Evolutionary conservation across 345 rosid species (phyloP), one percentile per base, ranked within the genome.

Genomic region (Linum tenue): DNA sequence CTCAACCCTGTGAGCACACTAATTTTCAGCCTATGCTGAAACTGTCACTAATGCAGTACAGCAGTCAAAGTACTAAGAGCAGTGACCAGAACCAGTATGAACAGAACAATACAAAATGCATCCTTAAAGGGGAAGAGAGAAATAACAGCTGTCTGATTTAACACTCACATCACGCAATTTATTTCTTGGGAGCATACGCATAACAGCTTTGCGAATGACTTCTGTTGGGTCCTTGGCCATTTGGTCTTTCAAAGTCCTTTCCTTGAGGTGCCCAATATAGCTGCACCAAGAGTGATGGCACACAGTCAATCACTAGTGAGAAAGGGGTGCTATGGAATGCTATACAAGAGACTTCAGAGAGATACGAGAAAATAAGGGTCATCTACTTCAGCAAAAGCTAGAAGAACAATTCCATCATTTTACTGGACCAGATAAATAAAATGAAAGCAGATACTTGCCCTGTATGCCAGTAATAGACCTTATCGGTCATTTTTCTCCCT

Each of bases 121-220:
- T 22, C 31, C 31, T 22, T 22, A 22, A 22, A 31, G 56, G 12
- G 44, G 14, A 39, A 17, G 37, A 37, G 39, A 11, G 60, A 50
- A 35, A 37, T 11, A 14, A 17, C 40, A 35, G 36, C 57, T 60
- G n/a, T 17, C 50, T 14, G 16, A 44, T 37, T 50, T 22, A 64
- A n/a, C 11, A 69, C 96, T 80, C 67, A 91, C 97, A 81, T 91
- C 91, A 61, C 97, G 92, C 72, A 94, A 67, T 77, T 90, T 94
- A 81, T 94, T 94, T 73, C 86, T 86, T 5, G 97, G 99, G 72
- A 95, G 97, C 99, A 91, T 95, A 48, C 96, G 97, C 37, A 90
- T 67, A 66, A 94, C 91, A 72, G 99, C 97, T 79, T 95, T 95
- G 65, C 96, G 97, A 41, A 95, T 85, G 75, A 87, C 99, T 82